Evolutionary conservation across 768 basidiomycete genomes (phyloP).

Genomic region (Auricularia sp.): DNA sequence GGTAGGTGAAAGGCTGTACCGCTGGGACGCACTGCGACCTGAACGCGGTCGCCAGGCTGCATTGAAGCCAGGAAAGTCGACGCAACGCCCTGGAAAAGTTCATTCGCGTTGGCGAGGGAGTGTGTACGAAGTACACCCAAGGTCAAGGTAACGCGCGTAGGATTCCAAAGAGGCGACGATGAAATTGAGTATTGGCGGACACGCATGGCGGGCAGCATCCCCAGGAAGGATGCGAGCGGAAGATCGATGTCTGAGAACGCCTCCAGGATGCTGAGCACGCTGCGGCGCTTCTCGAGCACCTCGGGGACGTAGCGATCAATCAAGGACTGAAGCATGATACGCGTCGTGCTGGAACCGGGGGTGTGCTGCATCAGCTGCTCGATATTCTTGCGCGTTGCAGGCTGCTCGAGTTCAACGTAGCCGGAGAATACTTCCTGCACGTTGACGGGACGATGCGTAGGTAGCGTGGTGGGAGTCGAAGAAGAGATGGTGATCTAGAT

Average conservation of each 20-base stretch:
- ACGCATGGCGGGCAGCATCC: slow-evolving; percentile 37
- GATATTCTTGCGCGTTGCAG: slow-evolving; percentile 34
- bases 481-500: slow-evolving; percentile 29
- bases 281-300: slow-evolving; percentile 17
- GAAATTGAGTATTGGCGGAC: slow-evolving; percentile 44
- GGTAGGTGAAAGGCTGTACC: slow-evolving; percentile 35
- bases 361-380: slow-evolving; percentile 22
- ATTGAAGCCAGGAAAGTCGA: slow-evolving; percentile 36
- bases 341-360: slow-evolving; percentile 8
- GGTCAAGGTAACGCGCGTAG: slow-evolving; percentile 33
- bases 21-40: slow-evolving; percentile 32
- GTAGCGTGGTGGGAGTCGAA: slow-evolving; percentile 30
- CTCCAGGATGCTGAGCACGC: slow-evolving; percentile 26
- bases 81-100: slow-evolving; percentile 36
- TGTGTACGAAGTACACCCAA: slow-evolving; percentile 34
- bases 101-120: slow-evolving; percentile 22
- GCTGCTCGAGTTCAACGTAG: slow-evolving; percentile 40
- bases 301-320: slow-evolving; percentile 22
- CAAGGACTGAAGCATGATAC: slow-evolving; percentile 22
- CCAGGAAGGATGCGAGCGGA: slow-evolving; percentile 29
- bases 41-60: slow-evolving; percentile 31
- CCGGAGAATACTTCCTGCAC: slow-evolving; percentile 30
- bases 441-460: slow-evolving; percentile 28
- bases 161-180: slow-evolving; percentile 37
- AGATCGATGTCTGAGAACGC: slow-evolving; percentile 27